These are phyloP conservation scores for Epichloe aotearoae DNA, from an alignment of 2,329 filamentous ascomycete species.

Conservation along the genomic window DNA sequence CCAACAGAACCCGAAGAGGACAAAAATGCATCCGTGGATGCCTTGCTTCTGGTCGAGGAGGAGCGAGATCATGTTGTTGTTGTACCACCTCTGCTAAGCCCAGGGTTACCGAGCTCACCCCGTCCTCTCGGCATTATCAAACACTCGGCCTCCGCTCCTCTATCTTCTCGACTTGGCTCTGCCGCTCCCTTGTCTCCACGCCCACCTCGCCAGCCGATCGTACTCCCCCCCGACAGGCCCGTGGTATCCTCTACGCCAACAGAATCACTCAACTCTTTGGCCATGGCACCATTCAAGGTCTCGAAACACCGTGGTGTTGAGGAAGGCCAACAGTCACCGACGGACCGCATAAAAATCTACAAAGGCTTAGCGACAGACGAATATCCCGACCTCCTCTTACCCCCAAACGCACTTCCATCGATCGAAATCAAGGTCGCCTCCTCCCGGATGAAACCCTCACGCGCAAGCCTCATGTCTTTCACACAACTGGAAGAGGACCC, in stretches of 20 bases:
- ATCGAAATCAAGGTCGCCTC: slow-evolving; percentile 82
- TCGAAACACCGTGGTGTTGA: slow-evolving; percentile 1
- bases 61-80: slow-evolving; percentile 21
- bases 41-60: slow-evolving; percentile 29
- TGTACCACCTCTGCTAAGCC: slow-evolving; percentile 37
- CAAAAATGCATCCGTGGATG: slow-evolving; percentile 31
- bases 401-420: slow-evolving; percentile 77
- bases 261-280: slow-evolving; percentile 4
- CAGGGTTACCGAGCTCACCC: slow-evolving; percentile 47
- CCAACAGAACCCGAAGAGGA: neutral
- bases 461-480: slow-evolving; percentile 68
- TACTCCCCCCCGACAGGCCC: slow-evolving; percentile 56
- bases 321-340: slow-evolving; percentile 11
- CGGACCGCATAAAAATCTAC: slow-evolving; percentile 45
- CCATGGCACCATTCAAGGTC: slow-evolving; percentile 2
- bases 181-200: slow-evolving; percentile 55
- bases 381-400: slow-evolving; percentile 71
- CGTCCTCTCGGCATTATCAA: slow-evolving; percentile 40
- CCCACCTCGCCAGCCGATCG: slow-evolving; percentile 59
- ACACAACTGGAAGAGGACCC: slow-evolving; percentile 81
- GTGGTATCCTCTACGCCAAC: slow-evolving; percentile 36
- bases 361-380: slow-evolving; percentile 72
- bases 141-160: slow-evolving; percentile 41
- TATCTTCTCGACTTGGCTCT: slow-evolving; percentile 43
- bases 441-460: slow-evolving; percentile 84